These are phyloP conservation scores for Fusarium mangiferae DNA, from an alignment of 2,329 filamentous ascomycete species.

Conservation along the genomic window DNA sequence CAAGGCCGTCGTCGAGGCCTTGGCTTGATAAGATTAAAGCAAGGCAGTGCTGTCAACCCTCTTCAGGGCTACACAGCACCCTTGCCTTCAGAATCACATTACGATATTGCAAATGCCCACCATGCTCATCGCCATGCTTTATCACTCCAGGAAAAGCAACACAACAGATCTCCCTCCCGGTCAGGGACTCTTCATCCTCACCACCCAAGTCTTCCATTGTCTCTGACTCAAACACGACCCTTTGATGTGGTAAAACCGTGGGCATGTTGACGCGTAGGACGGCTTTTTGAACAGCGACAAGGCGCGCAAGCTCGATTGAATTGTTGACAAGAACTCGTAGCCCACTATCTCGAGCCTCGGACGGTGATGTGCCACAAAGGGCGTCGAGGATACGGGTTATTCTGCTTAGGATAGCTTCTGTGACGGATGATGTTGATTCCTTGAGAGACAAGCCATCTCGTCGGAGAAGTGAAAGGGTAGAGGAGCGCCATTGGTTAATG, in stretches of 20 bases:
- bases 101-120: constrained; percentile 67
- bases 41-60: background rate
- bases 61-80: constrained; percentile 67
- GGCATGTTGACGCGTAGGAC: constrained; percentile 67
- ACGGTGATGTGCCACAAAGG: constrained; percentile 56
- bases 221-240: constrained; percentile 64
- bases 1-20: background rate
- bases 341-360: constrained; percentile 60
- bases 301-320: constrained; percentile 66
- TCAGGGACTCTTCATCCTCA: constrained; percentile 66
- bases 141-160: constrained; percentile 72
- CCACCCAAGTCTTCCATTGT: constrained; percentile 75
- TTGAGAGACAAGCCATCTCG: constrained; percentile 62
- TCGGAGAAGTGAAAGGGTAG: constrained; percentile 69
- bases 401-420: constrained; percentile 56
- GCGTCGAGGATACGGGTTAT: constrained; percentile 62
- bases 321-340: constrained; percentile 63
- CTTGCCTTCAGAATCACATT: constrained; percentile 75
- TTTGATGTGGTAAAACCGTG: constrained; percentile 62
- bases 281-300: constrained; percentile 68
- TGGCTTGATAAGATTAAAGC: background rate
- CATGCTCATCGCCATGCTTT: constrained; percentile 73
- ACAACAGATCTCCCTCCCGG: constrained; percentile 66
- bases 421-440: constrained; percentile 55
- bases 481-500: constrained; percentile 74